Conservation (phyloP, 1,284 basidiomycete species). For the Malassezia sp. region DNA sequence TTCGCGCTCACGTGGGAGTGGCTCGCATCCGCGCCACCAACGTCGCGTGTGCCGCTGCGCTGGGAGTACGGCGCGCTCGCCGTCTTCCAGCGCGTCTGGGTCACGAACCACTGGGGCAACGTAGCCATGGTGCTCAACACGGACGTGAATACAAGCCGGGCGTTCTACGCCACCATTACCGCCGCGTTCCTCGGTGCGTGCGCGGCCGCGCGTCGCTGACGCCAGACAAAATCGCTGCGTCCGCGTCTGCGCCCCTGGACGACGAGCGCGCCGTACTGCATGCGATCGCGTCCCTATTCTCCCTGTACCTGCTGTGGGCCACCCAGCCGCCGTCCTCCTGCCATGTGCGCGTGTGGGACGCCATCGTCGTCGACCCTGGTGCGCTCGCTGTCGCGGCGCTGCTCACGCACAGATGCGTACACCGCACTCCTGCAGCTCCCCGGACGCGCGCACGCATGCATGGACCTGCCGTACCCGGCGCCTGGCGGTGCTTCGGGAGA, state of each 20-base stretch:
- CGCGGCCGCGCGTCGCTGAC: neutral
- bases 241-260: neutral
- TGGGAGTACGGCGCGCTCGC: slow-evolving; percentile 14
- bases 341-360: neutral
- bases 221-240: no score
- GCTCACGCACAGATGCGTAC: no score
- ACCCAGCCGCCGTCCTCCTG: neutral
- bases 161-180: neutral
- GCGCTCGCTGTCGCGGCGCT: no score
- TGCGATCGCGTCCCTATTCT: slow-evolving; percentile 4
- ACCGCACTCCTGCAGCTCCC: neutral
- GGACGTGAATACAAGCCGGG: neutral
- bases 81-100: slow-evolving; percentile 16
- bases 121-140: neutral
- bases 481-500: no score
- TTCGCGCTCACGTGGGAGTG: slow-evolving; percentile 17
- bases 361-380: slow-evolving; percentile 1
- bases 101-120: slow-evolving; percentile 8
- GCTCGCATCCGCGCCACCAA: slow-evolving; percentile 1
- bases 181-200: slow-evolving; percentile 7
- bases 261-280: neutral
- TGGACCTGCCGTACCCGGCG: no score
- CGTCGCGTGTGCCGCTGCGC: slow-evolving; percentile 3
- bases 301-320: slow-evolving; percentile 7
- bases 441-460: no score